Evolutionary conservation across 1,284 basidiomycete species (phyloP).

Genomic region (Sporisorium reilianum): DNA sequence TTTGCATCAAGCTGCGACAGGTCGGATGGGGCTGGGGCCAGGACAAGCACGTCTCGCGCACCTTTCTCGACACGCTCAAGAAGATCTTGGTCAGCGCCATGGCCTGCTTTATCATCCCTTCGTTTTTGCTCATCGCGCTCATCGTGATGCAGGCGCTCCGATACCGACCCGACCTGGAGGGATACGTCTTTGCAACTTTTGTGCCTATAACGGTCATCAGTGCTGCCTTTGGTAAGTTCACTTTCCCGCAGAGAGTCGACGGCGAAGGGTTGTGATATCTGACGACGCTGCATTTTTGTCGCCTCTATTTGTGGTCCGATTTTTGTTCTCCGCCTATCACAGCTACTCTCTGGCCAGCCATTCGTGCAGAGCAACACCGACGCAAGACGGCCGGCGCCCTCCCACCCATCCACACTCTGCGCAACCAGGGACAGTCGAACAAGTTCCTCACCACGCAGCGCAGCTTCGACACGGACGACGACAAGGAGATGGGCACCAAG

Average conservation of each 20-base stretch:
- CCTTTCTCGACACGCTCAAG: slow-evolving; percentile 23
- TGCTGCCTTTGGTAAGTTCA: slow-evolving; percentile 26
- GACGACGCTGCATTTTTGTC: background rate
- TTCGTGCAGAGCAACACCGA: slow-evolving; percentile 26
- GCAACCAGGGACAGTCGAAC: slow-evolving; percentile 25
- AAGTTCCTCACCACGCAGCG: slow-evolving; percentile 29
- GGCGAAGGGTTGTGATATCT: background rate
- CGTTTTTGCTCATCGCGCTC: slow-evolving; percentile 30
- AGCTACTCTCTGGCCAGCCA: slow-evolving; percentile 39
- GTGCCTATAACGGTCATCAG: slow-evolving; percentile 19
- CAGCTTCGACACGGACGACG: slow-evolving; percentile 35
- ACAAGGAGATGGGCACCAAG: slow-evolving; percentile 19
- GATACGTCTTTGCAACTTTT: slow-evolving; percentile 29
- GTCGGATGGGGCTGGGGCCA: slow-evolving; percentile 46
- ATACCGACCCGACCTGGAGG: slow-evolving; percentile 28
- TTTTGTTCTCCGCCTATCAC: too few species aligned
- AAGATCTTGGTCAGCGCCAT: slow-evolving; percentile 29
- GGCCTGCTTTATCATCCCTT: slow-evolving; percentile 29
- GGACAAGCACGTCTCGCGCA: slow-evolving; percentile 28
- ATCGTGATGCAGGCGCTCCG: slow-evolving; percentile 25
- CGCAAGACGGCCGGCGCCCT: background rate
- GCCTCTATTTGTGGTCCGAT: background rate
- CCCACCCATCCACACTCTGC: slow-evolving; percentile 15
- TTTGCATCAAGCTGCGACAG: slow-evolving; percentile 29
- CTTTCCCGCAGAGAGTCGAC: too few species aligned